Evolutionary conservation across 2,329 filamentous ascomycete species (phyloP).

Genomic region (Cercospora zeae-maydis): DNA sequence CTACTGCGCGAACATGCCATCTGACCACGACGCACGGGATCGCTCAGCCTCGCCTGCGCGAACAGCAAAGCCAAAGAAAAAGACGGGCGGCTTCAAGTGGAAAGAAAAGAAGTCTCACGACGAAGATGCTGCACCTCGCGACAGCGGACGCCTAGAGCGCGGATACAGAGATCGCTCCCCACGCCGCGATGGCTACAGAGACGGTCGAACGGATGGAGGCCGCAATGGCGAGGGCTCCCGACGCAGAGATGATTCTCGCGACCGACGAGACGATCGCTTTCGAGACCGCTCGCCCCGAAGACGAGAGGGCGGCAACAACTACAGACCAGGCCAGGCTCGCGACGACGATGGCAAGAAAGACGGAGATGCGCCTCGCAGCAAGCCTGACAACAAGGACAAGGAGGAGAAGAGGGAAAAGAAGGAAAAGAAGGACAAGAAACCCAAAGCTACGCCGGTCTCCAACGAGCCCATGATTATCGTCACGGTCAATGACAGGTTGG

Average conservation of each 20-base stretch:
- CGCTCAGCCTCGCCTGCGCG: conserved; percentile 35
- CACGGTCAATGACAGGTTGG: conserved; percentile 88
- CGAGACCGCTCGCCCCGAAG: conserved; percentile 32
- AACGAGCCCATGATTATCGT: conserved; percentile 88
- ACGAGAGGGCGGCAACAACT: conserved; percentile 39
- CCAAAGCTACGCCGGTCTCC: conserved; percentile 33
- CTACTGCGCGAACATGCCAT: conserved; percentile 17
- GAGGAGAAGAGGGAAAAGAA: conserved; percentile 26
- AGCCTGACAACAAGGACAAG: conserved; percentile 11
- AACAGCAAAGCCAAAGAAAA: conserved; percentile 30
- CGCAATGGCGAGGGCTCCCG: conserved; percentile 22
- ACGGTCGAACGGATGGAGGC: background rate
- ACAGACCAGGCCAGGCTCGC: conserved; percentile 31
- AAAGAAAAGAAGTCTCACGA: conserved; percentile 35
- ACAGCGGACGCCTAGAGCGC: conserved; percentile 30
- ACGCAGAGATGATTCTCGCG: conserved; percentile 22
- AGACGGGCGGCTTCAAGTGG: conserved; percentile 38
- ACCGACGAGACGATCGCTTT: conserved; percentile 11
- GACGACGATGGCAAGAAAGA: conserved; percentile 11
- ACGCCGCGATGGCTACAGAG: conserved; percentile 26
- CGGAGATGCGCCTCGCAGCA: conserved; percentile 1
- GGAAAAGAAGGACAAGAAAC: conserved; percentile 28
- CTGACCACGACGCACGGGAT: conserved; percentile 15
- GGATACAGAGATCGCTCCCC: conserved; percentile 38
- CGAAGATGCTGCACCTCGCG: conserved; percentile 21